A percentile compares a stretch with the other conserved stretches of the same genome.
Conservation (phyloP, 1,284 basidiomycete genomes). For the Moesziomyces sp. region DNA sequence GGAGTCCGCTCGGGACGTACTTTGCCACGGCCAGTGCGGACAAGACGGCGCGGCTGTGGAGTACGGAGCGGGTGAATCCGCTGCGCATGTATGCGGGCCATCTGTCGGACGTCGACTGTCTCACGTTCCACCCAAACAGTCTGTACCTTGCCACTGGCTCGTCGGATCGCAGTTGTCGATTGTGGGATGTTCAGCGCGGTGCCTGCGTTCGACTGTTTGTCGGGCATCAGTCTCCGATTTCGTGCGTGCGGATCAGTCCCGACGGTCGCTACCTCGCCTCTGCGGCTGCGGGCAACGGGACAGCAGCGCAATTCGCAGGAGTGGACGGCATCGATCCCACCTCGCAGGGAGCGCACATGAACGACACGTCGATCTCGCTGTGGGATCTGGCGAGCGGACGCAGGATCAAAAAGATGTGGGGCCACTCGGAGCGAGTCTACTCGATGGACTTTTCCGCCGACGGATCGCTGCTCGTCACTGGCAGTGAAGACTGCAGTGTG, state of each 20-base stretch:
- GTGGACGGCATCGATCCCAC: slow-evolving; percentile 19
- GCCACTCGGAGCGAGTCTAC: slow-evolving; percentile 88
- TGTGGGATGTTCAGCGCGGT: slow-evolving; percentile 99
- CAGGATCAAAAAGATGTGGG: slow-evolving; percentile 95
- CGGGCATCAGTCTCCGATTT: slow-evolving; percentile 91
- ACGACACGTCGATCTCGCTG: slow-evolving; percentile 90
- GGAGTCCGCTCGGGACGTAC: slow-evolving; percentile 97
- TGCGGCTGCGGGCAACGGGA: slow-evolving; percentile 70
- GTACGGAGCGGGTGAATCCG: slow-evolving; percentile 87
- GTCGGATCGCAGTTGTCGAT: slow-evolving; percentile 90
- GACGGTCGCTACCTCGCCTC: slow-evolving; percentile 94
- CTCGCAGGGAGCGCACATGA: slow-evolving; percentile 62
- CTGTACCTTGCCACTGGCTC: slow-evolving; percentile 97
- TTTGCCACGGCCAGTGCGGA: slow-evolving; percentile 96
- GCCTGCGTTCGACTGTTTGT: slow-evolving; percentile 93
- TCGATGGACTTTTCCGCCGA: slow-evolving; percentile 92
- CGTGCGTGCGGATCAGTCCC: slow-evolving; percentile 86
- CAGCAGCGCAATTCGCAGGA: slow-evolving; percentile 36
- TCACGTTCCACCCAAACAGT: slow-evolving; percentile 96
- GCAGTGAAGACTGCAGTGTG: slow-evolving; percentile 91
- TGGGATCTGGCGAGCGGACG: slow-evolving; percentile 96
- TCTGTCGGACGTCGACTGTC: slow-evolving; percentile 93
- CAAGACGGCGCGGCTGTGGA: slow-evolving; percentile 94
- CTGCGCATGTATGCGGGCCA: slow-evolving; percentile 95
- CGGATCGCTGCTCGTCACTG: slow-evolving; percentile 87